Evolutionary conservation across 306 rosid genomes (phyloP), one percentile per base, ranked within the genome.

Genomic region (Boehmeria nivea): DNA sequence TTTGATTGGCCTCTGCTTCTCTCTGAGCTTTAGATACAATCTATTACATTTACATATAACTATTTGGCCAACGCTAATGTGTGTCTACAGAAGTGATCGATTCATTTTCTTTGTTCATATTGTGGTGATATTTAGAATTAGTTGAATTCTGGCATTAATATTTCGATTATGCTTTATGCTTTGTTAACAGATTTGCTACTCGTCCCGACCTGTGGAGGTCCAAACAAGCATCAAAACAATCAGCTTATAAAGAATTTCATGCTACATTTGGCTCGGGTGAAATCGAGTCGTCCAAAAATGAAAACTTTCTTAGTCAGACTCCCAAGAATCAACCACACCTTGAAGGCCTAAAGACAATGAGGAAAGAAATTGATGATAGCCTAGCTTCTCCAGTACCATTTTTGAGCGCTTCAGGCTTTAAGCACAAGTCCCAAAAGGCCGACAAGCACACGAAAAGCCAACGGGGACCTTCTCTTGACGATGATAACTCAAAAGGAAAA

Each of bases 121-220:
- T n/a, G n/a, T n/a, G n/a, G n/a, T n/a, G n/a, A n/a, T n/a, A n/a
- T n/a, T n/a, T n/a, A n/a, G n/a, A n/a, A n/a, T n/a, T n/a, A n/a
- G n/a, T 59, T 62, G 42, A 23, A 40, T 24, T 49, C 31, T 47
- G 48, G 40, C 57, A 51, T 61, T 40, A 47, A 8, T 64, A 17
- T 51, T 44, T 42, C 19, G 6, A 1, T 33, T 11, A n/a, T n/a
- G n/a, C n/a, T n/a, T n/a, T n/a, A n/a, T n/a, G n/a, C n/a, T 40
- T 43, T 22, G 4, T 46, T 42, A 28, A 65, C 83, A 91, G 96
- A 55, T 91, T 68, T 78, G 82, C 85, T 68, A 54, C 80, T 51
- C 74, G 64, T 67, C 95, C 96, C 66, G 93, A 84, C 52, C 89
- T 76, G 61, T 91, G 99, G 99, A 84, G 85, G 84, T 80, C 93